Conservation (phyloP, 2,329 filamentous ascomycete species). For the Phyllosticta paracitricarpa region DNA sequence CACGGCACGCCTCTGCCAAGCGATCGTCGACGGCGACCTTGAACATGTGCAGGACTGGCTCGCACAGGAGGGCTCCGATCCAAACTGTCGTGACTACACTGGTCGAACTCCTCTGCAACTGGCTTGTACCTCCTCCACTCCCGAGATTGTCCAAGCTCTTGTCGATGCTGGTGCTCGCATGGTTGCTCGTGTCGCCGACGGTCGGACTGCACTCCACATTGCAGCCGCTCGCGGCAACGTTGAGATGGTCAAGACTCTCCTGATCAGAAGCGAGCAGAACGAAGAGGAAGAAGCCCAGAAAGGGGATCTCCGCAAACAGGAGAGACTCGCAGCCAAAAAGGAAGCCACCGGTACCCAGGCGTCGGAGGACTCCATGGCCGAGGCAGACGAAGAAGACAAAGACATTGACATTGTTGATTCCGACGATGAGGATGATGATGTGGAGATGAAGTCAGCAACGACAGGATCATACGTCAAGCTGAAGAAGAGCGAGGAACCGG, state of each 20-base stretch:
- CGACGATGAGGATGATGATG: slow-evolving; percentile 39
- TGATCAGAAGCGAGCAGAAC: slow-evolving; percentile 65
- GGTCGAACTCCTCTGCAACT: slow-evolving; percentile 72
- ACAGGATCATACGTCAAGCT: slow-evolving; percentile 71
- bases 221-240: slow-evolving; percentile 60
- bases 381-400: slow-evolving; percentile 30
- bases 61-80: slow-evolving; percentile 56
- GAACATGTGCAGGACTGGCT: slow-evolving; percentile 63
- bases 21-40: slow-evolving; percentile 65
- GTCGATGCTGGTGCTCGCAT: slow-evolving; percentile 64
- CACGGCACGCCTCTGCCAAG: slow-evolving; percentile 66
- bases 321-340: slow-evolving; percentile 17
- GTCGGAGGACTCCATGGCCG: neutral
- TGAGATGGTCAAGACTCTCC: slow-evolving; percentile 61
- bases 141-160: slow-evolving; percentile 59
- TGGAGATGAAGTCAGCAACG: slow-evolving; percentile 23
- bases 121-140: slow-evolving; percentile 57
- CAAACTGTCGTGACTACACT: slow-evolving; percentile 66
- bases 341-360: neutral
- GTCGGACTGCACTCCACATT: slow-evolving; percentile 72
- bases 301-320: slow-evolving; percentile 38
- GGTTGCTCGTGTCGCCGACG: slow-evolving; percentile 66
- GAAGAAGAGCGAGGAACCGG: slow-evolving; percentile 34
- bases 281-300: slow-evolving; percentile 57
- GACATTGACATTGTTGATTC: slow-evolving; percentile 42